Conservation (phyloP, 352 stramenopile species). For the Globisporangium spiculum region DNA sequence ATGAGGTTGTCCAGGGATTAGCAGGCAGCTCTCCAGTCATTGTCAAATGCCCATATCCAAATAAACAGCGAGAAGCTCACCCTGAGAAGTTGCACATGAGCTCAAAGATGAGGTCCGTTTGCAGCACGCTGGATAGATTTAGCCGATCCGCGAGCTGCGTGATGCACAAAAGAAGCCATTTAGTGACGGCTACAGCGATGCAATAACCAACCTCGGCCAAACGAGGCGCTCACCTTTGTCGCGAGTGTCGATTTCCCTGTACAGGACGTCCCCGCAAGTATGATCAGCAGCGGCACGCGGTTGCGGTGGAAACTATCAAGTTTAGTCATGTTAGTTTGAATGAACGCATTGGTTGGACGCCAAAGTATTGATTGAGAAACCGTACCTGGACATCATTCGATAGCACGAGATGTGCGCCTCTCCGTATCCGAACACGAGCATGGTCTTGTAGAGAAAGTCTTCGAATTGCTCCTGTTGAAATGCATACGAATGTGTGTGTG, state of each 20-base stretch:
- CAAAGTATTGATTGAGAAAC: not conserved
- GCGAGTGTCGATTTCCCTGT: slow-evolving; percentile 85
- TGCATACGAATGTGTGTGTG: not conserved
- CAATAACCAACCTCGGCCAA: not conserved
- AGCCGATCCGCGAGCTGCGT: slow-evolving; percentile 75
- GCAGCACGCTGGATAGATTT: slow-evolving; percentile 84
- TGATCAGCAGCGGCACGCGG: slow-evolving; percentile 80
- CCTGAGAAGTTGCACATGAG: slow-evolving; percentile 90
- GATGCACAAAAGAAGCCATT: not conserved
- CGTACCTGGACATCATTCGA: slow-evolving; percentile 86
- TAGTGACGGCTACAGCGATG: no score
- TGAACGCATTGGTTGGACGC: not conserved
- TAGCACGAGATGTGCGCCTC: slow-evolving; percentile 83
- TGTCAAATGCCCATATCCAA: not conserved
- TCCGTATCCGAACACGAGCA: slow-evolving; percentile 87
- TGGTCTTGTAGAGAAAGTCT: slow-evolving; percentile 90
- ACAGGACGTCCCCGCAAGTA: slow-evolving; percentile 77
- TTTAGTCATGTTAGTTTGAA: not conserved
- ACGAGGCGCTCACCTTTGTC: slow-evolving; percentile 55
- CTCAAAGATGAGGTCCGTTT: slow-evolving; percentile 87
- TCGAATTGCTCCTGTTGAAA: slow-evolving; percentile 77
- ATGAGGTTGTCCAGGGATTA: not conserved
- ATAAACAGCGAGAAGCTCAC: slow-evolving; percentile 22
- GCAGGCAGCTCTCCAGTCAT: not conserved
- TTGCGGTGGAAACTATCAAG: slow-evolving; percentile 73